A percentile compares a stretch with the other conserved stretches of the same genome.
Conservation (phyloP, 441 rosid species). For the Gossypium davidsonii region DNA sequence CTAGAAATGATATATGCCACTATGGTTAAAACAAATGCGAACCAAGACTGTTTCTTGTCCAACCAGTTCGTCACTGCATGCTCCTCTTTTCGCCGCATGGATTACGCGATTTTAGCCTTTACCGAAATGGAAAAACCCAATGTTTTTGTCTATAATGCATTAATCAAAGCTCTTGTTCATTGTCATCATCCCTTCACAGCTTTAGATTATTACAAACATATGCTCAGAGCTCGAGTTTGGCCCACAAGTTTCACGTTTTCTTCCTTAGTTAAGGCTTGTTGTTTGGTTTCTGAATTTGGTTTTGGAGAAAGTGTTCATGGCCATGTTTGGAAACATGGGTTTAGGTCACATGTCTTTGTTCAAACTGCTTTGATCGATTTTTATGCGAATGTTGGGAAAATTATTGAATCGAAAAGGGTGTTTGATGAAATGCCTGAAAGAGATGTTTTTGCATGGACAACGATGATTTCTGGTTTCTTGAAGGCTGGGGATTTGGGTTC, state of each 20-base stretch:
- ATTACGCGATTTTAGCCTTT: conserved; percentile 31
- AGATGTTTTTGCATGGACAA: conserved; percentile 45
- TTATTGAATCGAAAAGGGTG: conserved; percentile 36
- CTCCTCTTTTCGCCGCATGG: conserved; percentile 21
- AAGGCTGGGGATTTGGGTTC: conserved; percentile 35
- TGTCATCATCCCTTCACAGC: conserved; percentile 29
- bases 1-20: conserved; percentile 38
- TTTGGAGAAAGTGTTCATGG: conserved; percentile 40
- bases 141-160: conserved; percentile 46
- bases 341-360: conserved; percentile 36
- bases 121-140: conserved; percentile 37
- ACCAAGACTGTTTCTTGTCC: conserved; percentile 35
- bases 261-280: conserved; percentile 41
- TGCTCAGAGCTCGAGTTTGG: conserved; percentile 38
- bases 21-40: conserved; percentile 40
- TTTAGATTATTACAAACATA: conserved; percentile 22
- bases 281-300: conserved; percentile 18
- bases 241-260: conserved; percentile 51
- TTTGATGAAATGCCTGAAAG: conserved; percentile 57
- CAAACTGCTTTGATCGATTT: conserved; percentile 46
- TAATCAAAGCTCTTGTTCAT: conserved; percentile 34
- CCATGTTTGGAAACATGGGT: conserved; percentile 42
- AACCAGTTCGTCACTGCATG: conserved; percentile 48
- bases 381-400: conserved; percentile 28
- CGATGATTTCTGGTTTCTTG: conserved; percentile 36